Conservation (phyloP, 495 filamentous ascomycete genomes). For the Xylaria palmicola region DNA sequence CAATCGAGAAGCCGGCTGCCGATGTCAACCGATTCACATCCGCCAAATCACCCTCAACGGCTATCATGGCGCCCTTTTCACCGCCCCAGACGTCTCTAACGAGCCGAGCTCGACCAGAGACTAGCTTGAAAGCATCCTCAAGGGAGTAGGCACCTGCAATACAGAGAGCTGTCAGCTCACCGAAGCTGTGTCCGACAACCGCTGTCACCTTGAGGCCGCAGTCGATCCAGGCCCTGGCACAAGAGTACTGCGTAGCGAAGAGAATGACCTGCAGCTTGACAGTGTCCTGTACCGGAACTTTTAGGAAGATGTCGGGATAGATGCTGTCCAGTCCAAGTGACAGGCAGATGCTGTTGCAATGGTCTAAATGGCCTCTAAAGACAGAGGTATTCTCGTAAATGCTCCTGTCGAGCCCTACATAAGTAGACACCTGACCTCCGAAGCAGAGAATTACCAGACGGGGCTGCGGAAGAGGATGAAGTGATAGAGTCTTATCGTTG, state of each 20-base stretch:
- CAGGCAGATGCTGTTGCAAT: constrained; percentile 46
- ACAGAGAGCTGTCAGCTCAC: constrained; percentile 50
- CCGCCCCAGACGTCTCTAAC: constrained; percentile 47
- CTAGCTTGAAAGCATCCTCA: constrained; percentile 33
- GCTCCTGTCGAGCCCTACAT: constrained; percentile 39
- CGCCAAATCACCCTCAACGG: constrained; percentile 24
- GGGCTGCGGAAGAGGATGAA: not conserved
- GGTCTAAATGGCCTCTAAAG: constrained; percentile 42
- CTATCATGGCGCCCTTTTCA: constrained; percentile 52
- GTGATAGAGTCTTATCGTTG: not conserved
- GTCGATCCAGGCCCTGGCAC: constrained; percentile 51
- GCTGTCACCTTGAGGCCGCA: constrained; percentile 36
- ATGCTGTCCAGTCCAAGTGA: constrained; percentile 29
- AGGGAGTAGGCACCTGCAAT: constrained; percentile 26
- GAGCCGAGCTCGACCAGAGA: constrained; percentile 42
- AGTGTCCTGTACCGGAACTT: constrained; percentile 34
- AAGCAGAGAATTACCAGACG: constrained; percentile 51
- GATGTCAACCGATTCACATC: too few relatives aligned
- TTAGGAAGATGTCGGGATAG: constrained; percentile 52
- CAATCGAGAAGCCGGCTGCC: constrained; percentile 40
- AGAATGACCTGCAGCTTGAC: constrained; percentile 45
- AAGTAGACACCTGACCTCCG: constrained; percentile 51
- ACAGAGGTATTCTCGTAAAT: constrained; percentile 38
- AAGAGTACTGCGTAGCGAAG: constrained; percentile 51
- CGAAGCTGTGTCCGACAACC: constrained; percentile 55